Conservation (phyloP, 768 basidiomycete species). For the Calocera cornea region DNA sequence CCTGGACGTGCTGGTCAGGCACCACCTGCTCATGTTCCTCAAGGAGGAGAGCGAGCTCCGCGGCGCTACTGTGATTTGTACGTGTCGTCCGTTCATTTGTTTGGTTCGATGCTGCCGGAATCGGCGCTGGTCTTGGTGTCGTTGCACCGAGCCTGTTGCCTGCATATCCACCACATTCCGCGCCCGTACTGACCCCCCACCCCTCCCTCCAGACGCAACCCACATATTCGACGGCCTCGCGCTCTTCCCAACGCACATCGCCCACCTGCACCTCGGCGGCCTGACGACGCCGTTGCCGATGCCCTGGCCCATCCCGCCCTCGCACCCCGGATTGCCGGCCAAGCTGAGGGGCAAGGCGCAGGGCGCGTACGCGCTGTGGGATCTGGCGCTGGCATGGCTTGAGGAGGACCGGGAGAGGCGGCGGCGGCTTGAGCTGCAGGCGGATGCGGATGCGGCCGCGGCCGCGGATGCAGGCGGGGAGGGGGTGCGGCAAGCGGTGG, state of each 20-base stretch:
- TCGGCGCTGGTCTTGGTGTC: too few species aligned
- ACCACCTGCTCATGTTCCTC: conserved; percentile 79
- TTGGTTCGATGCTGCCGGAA: too few species aligned
- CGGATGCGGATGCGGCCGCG: too few species aligned
- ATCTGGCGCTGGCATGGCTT: conserved; percentile 74
- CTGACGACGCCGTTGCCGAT: conserved; percentile 50
- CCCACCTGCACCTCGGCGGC: conserved; percentile 77
- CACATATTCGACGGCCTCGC: conserved; percentile 93
- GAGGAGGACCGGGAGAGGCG: conserved; percentile 56
- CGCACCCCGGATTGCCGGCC: conserved; percentile 16
- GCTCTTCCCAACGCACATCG: conserved; percentile 84
- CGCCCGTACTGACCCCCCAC: not conserved
- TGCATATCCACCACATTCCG: too few species aligned
- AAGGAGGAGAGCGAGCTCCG: conserved; percentile 65
- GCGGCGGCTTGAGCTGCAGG: conserved; percentile 29
- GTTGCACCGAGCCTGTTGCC: too few species aligned
- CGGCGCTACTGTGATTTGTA: conserved; percentile 47
- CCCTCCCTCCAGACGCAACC: conserved; percentile 55
- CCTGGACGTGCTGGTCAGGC: conserved; percentile 86
- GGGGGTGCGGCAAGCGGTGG: conserved; percentile 35
- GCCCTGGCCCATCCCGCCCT: conserved; percentile 46
- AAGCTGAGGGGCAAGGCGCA: conserved; percentile 14
- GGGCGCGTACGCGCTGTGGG: conserved; percentile 37
- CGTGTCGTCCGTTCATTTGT: not conserved
- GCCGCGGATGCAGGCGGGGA: conserved; percentile 43